These are phyloP conservation scores for Apiotrichum veenhuisii DNA, from an alignment of 1,284 basidiomycete genomes.

Conservation along the genomic window DNA sequence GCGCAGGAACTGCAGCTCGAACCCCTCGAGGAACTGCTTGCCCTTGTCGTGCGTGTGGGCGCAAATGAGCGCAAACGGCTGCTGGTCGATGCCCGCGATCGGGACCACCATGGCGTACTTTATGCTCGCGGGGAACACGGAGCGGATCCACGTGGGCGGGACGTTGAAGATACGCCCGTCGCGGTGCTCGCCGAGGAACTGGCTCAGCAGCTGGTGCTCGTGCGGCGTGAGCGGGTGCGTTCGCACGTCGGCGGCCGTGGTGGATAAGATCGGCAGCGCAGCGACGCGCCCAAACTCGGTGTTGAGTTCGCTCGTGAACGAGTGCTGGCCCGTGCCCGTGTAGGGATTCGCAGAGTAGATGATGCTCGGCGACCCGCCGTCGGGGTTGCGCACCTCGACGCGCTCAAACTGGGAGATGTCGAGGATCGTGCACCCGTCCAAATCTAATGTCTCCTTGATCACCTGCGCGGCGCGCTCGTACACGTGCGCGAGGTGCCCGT, in stretches of 20 bases:
- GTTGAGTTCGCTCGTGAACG: neutral
- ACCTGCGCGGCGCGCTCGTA: constrained; percentile 83
- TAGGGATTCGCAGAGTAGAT: constrained; percentile 52
- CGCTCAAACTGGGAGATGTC: constrained; percentile 90
- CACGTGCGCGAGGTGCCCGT: constrained; percentile 70
- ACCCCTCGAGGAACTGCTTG: constrained; percentile 81
- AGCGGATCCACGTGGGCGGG: constrained; percentile 68
- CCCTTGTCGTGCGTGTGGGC: constrained; percentile 77
- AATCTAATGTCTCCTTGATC: constrained; percentile 81
- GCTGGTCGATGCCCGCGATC: constrained; percentile 88
- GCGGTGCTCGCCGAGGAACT: constrained; percentile 70
- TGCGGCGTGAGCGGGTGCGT: constrained; percentile 56
- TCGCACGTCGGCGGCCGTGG: constrained; percentile 8
- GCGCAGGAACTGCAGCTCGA: constrained; percentile 85
- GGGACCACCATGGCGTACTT: constrained; percentile 86
- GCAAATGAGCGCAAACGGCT: constrained; percentile 86
- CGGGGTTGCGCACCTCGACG: constrained; percentile 54
- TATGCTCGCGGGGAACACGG: constrained; percentile 71
- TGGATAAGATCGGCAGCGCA: constrained; percentile 37
- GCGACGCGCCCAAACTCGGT: constrained; percentile 29
- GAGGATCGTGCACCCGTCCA: constrained; percentile 84
- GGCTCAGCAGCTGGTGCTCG: constrained; percentile 68
- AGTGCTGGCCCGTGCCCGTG: neutral
- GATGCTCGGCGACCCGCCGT: constrained; percentile 39
- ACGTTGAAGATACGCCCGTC: constrained; percentile 80